phyloP scores from a whole-genome alignment of 176 grass and related monocot species.

The Oryza nivara region DNA sequence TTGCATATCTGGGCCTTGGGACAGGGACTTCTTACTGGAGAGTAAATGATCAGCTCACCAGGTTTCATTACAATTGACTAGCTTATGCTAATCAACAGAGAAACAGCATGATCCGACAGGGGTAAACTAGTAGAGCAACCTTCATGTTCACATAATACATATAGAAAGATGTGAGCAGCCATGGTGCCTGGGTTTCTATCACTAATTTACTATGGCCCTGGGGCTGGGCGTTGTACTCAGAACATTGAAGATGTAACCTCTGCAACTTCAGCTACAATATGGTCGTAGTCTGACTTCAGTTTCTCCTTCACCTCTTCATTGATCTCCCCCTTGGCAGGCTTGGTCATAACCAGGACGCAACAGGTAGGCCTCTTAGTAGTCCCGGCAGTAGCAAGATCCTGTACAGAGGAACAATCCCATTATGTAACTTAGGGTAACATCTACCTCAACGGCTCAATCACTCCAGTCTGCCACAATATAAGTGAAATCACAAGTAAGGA shows the following conservation, averaged over 20 bases:
- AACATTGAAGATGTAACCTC: slow-evolving; percentile 62
- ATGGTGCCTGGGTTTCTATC: background rate
- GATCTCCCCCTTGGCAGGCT: slow-evolving; percentile 84
- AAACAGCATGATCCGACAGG: background rate
- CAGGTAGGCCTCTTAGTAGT: slow-evolving; percentile 91
- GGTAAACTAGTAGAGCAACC: background rate
- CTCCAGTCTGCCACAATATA: background rate
- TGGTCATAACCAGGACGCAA: slow-evolving; percentile 77
- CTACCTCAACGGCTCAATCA: background rate
- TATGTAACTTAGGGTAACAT: background rate
- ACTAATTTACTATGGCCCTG: background rate
- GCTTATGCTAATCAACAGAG: slow-evolving; percentile 21
- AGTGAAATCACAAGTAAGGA: background rate
- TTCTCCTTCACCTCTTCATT: slow-evolving; percentile 79
- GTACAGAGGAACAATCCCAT: background rate
- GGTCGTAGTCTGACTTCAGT: slow-evolving; percentile 69
- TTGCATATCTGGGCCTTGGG: background rate
- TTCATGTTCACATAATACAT: slow-evolving; percentile 28
- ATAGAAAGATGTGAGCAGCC: background rate
- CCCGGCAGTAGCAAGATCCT: slow-evolving; percentile 83
- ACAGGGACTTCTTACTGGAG: background rate
- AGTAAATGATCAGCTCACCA: slow-evolving; percentile 5
- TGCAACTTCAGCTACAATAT: slow-evolving; percentile 64
- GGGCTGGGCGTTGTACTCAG: slow-evolving; percentile 38
- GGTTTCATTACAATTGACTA: slow-evolving; percentile 3